Evolutionary conservation across 2,329 filamentous ascomycete genomes (phyloP).

Genomic region (Cladosporium sp.): DNA sequence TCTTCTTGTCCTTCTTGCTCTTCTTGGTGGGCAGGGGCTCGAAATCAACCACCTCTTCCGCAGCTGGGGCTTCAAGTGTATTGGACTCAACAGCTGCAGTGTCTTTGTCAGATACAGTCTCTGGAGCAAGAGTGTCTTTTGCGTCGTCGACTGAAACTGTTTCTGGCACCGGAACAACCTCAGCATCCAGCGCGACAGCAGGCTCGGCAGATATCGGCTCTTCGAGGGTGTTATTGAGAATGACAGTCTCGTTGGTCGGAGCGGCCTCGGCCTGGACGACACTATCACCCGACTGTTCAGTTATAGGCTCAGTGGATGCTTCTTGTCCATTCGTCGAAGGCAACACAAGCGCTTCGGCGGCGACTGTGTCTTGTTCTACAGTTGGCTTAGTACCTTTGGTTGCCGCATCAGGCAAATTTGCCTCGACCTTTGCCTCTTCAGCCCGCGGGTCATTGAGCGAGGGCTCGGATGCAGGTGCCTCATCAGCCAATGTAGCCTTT

Average conservation of each 20-base stretch:
- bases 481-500: slow-evolving; percentile 5
- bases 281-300: background rate
- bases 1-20: slow-evolving; percentile 40
- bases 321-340: background rate
- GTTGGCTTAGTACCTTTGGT: background rate
- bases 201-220: background rate
- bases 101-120: background rate
- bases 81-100: background rate
- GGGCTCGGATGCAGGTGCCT: background rate
- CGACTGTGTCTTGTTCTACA: background rate
- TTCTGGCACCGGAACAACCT: background rate
- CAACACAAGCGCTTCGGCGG: background rate
- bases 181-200: background rate
- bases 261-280: background rate
- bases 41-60: slow-evolving; percentile 17
- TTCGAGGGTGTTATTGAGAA: no score
- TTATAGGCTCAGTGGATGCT: background rate
- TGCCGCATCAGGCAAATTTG: background rate
- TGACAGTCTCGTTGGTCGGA: background rate
- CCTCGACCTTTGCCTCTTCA: background rate
- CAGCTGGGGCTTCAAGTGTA: background rate
- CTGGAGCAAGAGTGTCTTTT: background rate
- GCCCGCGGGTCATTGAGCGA: background rate
- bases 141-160: background rate
- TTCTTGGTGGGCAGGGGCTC: slow-evolving; percentile 24